A percentile compares a stretch with the other conserved stretches of the same genome.
These are phyloP conservation scores for Tausonia pullulans DNA, from an alignment of 1,284 basidiomycete genomes.

Conservation along the genomic window DNA sequence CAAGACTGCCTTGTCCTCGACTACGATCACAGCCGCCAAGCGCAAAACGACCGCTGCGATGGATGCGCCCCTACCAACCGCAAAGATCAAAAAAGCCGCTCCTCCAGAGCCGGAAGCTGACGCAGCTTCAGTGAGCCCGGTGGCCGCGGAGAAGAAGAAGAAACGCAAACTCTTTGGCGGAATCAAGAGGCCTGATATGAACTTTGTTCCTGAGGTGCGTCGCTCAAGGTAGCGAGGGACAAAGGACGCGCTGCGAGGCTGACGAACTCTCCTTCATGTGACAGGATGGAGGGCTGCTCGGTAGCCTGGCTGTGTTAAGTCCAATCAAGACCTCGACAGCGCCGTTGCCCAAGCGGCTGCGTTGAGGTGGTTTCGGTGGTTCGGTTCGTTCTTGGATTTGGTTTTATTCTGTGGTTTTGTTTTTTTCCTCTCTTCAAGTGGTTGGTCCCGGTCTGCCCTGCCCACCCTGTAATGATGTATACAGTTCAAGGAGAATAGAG, in stretches of 20 bases:
- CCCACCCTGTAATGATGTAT: neutral
- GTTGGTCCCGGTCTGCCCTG: neutral
- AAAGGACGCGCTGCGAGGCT: no score
- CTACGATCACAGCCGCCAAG: neutral
- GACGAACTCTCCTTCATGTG: no score
- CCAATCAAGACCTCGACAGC: neutral
- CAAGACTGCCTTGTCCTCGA: neutral
- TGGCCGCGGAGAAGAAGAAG: constrained; percentile 3
- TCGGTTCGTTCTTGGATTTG: neutral
- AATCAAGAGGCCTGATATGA: neutral
- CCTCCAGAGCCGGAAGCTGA: neutral
- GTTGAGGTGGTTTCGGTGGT: neutral
- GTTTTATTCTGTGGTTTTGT: neutral
- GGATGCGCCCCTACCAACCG: neutral
- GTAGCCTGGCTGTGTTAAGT: neutral
- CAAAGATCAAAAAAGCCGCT: neutral
- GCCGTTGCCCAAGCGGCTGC: neutral
- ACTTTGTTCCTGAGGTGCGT: neutral
- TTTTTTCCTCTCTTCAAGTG: neutral
- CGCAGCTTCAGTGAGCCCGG: neutral
- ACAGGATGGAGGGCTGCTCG: neutral
- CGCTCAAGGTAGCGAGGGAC: no score
- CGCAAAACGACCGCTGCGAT: neutral
- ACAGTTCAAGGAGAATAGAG: neutral
- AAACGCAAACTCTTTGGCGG: neutral